Base-by-base conservation (phyloP, 352 stramenopile genomes). In the Globisporangium spiculum region DNA sequence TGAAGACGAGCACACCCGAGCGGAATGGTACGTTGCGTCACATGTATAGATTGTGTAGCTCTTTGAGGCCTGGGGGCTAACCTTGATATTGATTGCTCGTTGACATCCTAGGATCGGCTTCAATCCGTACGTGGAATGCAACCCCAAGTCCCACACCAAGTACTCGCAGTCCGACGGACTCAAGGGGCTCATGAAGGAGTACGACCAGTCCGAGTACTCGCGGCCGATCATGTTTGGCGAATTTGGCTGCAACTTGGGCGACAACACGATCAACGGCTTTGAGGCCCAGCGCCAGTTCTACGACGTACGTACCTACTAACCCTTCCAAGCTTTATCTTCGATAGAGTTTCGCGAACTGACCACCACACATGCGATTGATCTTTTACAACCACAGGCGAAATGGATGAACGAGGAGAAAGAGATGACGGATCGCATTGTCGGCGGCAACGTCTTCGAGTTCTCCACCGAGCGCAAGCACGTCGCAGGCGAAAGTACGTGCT, bases 401-500 rank as follows among this genome's bases (percentile, higher is more conserved):
- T 92, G 84, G 82, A 91, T 93, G 83, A 91, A 92, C 69, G 75
- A 84, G 26, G 83, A 91, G 71, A 72, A 77, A 44, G 79, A 84
- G 3, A 90, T 93, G 83, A 89, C 72, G 0, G 63, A 76, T 27
- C 75, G 89, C 54, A 80, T 92, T 46, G 75, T 91, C 4, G 82
- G 84, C 27, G 84, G 84, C 65, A 91, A 89, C 69, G 84, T 90
- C 30, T 94, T 92, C 60, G 84, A 92, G 70, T 94, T 89, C 68
- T 79, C 75, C 4, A 89, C 77, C 4, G 84, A 91, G 58, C 68
- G 86, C 38, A 71, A 71, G 65, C 91, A 94, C 57, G 65, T 89
- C 20, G 27, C 36, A 22, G 71, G 60, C 30, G 72, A 68, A 32
- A 67, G 68, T 84, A 64, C 8, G 66, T 61, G 2, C 5, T 18